Evolutionary conservation across 2,329 filamentous ascomycete genomes (phyloP).

Genomic region (Aspergillus awamori): DNA sequence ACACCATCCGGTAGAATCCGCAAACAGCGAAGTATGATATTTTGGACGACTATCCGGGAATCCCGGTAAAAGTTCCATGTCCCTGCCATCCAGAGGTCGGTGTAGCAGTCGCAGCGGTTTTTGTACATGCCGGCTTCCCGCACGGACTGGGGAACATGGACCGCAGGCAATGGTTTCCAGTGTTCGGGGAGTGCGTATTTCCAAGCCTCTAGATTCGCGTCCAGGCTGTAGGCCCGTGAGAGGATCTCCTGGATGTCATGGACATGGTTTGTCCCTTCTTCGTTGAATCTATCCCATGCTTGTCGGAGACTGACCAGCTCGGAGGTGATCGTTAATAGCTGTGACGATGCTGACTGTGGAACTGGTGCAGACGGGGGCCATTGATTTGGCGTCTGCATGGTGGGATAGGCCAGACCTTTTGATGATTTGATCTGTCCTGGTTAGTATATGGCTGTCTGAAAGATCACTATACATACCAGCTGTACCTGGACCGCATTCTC

Average conservation of each 20-base stretch:
- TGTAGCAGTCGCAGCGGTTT: slow-evolving; percentile 35
- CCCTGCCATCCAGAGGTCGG: slow-evolving; percentile 32
- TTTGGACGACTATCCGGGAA: slow-evolving; percentile 30
- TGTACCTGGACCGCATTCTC: slow-evolving; percentile 29
- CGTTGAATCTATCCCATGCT: slow-evolving; percentile 24
- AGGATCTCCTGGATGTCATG: slow-evolving; percentile 20
- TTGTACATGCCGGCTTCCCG: slow-evolving; percentile 29
- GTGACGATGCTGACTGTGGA: slow-evolving; percentile 19
- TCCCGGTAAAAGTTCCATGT: slow-evolving; percentile 37
- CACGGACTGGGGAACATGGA: slow-evolving; percentile 30
- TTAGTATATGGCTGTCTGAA: slow-evolving; percentile 1
- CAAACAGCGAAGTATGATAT: slow-evolving; percentile 33
- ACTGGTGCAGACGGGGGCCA: slow-evolving; percentile 28
- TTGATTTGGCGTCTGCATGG: slow-evolving; percentile 26
- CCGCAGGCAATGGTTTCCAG: slow-evolving; percentile 29
- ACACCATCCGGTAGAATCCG: slow-evolving; percentile 14
- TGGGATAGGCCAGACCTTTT: slow-evolving; percentile 20
- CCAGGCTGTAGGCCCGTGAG: slow-evolving; percentile 25
- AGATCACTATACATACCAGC: slow-evolving; percentile 24
- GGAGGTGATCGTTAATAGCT: slow-evolving; percentile 26
- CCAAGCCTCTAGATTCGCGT: slow-evolving; percentile 29
- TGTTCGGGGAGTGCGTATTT: slow-evolving; percentile 26
- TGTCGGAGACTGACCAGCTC: slow-evolving; percentile 29
- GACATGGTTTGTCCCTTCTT: slow-evolving; percentile 1
- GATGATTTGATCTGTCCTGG: slow-evolving; percentile 27